phyloP scores from a whole-genome alignment of 768 basidiomycete genomes.

The Ephemerocybe angulata region DNA sequence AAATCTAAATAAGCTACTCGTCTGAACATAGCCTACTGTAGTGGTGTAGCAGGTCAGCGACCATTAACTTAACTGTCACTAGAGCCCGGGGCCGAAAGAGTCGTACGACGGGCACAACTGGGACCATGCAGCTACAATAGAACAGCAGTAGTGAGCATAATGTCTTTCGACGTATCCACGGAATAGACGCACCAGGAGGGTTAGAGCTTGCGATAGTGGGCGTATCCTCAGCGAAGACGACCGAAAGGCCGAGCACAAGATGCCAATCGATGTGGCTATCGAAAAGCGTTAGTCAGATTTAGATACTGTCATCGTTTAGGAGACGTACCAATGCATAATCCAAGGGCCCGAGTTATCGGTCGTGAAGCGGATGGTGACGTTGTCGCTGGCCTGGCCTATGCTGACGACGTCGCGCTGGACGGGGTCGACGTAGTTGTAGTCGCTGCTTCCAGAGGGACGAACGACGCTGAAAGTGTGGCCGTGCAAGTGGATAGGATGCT shows the following conservation, averaged over 20 bases:
- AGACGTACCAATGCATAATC: slow-evolving; percentile 43
- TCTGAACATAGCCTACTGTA: too few relatives aligned
- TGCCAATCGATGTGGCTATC: slow-evolving; percentile 52
- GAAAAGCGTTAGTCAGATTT: not conserved
- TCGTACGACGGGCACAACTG: too few relatives aligned
- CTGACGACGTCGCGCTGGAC: slow-evolving; percentile 32
- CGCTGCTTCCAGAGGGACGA: slow-evolving; percentile 27
- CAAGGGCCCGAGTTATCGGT: slow-evolving; percentile 52
- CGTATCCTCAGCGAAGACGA: slow-evolving; percentile 31
- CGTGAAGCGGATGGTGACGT: slow-evolving; percentile 45
- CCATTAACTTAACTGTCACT: too few relatives aligned
- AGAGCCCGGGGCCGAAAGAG: too few relatives aligned
- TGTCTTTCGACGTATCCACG: too few relatives aligned
- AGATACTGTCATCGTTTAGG: not conserved
- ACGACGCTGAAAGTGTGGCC: slow-evolving; percentile 43
- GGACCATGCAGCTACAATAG: too few relatives aligned
- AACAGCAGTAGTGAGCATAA: too few relatives aligned
- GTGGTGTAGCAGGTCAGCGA: too few relatives aligned
- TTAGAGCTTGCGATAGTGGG: slow-evolving; percentile 5
- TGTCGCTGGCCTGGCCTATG: slow-evolving; percentile 29
- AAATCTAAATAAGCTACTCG: too few relatives aligned
- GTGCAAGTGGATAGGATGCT: slow-evolving; percentile 46
- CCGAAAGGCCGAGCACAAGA: slow-evolving; percentile 34
- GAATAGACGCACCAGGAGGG: slow-evolving; percentile 22
- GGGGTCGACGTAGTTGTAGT: slow-evolving; percentile 42